Conservation (phyloP, 306 rosid genomes). For the Boehmeria nivea region DNA sequence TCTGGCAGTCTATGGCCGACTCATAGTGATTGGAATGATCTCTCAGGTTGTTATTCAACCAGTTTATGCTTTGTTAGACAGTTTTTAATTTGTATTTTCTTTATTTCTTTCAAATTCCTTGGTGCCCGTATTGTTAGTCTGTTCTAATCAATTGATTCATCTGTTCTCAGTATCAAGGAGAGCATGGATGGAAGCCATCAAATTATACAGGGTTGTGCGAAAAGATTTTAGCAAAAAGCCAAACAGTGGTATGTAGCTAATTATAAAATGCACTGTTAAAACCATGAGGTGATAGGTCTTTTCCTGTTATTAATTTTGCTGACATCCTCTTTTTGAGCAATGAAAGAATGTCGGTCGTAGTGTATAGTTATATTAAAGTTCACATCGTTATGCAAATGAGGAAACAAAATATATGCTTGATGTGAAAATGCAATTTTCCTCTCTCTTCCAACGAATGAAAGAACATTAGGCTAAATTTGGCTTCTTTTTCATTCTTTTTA, state of each 20-base stretch:
- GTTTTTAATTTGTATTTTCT: not conserved
- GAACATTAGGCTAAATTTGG: no score
- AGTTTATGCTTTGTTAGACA: not conserved
- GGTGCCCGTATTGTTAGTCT: not conserved
- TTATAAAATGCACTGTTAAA: not conserved
- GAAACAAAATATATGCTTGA: no score
- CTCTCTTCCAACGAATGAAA: no score
- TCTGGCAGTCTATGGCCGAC: conserved; percentile 71
- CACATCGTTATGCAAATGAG: no score
- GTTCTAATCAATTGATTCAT: conserved; percentile 8
- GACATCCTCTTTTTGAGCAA: no score
- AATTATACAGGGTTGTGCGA: conserved; percentile 84
- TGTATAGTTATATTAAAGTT: no score
- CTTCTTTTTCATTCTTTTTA: no score
- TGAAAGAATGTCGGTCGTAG: no score
- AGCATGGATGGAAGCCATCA: conserved; percentile 87
- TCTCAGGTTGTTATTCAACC: conserved; percentile 63
- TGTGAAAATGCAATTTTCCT: no score
- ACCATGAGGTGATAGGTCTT: no score
- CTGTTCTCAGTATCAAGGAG: conserved; percentile 87
- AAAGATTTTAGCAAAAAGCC: conserved; percentile 82
- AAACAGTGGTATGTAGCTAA: conserved; percentile 73
- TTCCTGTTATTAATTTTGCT: no score
- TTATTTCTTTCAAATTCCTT: conserved; percentile 14
- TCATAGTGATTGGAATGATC: conserved; percentile 93